Percentiles rank a stretch among this genome's conserved stretches.
Evolutionary conservation across 139 green algal species (phyloP).

Genomic region (Chlamydomonas sphaeroides): DNA sequence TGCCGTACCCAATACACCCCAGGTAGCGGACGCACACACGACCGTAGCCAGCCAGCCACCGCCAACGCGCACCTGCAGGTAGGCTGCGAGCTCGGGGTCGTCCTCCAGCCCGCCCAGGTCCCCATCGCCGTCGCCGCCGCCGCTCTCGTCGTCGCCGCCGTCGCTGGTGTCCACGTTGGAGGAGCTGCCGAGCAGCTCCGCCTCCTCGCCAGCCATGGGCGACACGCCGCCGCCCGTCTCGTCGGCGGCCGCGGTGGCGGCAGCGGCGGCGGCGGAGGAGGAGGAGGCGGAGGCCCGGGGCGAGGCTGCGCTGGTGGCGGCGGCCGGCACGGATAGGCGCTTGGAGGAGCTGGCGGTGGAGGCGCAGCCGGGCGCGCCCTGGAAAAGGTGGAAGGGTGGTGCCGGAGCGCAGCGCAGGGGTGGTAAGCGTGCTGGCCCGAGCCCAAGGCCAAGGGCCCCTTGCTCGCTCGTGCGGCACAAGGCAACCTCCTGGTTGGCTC

Average conservation of each 20-base stretch:
- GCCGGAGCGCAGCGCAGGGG: no score
- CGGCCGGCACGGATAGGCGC: neutral
- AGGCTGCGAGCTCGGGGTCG: slow-evolving; percentile 48
- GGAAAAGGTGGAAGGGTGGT: no score
- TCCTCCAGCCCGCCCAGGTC: slow-evolving; percentile 37
- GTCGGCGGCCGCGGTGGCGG: neutral
- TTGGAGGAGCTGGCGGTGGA: neutral
- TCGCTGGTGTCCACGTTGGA: neutral
- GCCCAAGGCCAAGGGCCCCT: no score
- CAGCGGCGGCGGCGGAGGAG: neutral
- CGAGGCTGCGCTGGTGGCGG: neutral
- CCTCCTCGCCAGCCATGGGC: neutral
- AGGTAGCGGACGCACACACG: no score
- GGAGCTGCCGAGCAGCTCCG: neutral
- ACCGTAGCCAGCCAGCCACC: no score
- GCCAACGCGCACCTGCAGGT: slow-evolving; percentile 34
- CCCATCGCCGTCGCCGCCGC: slow-evolving; percentile 16
- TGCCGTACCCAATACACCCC: no score
- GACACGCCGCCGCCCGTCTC: neutral
- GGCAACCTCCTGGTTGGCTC: no score
- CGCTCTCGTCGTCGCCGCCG: slow-evolving; percentile 22
- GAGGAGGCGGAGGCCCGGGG: neutral
- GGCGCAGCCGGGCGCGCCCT: neutral
- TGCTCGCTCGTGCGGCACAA: no score
- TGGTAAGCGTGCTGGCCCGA: no score